Evolutionary conservation across 768 basidiomycete species (phyloP).

Genomic region (Leucosporidium creatinivorum): DNA sequence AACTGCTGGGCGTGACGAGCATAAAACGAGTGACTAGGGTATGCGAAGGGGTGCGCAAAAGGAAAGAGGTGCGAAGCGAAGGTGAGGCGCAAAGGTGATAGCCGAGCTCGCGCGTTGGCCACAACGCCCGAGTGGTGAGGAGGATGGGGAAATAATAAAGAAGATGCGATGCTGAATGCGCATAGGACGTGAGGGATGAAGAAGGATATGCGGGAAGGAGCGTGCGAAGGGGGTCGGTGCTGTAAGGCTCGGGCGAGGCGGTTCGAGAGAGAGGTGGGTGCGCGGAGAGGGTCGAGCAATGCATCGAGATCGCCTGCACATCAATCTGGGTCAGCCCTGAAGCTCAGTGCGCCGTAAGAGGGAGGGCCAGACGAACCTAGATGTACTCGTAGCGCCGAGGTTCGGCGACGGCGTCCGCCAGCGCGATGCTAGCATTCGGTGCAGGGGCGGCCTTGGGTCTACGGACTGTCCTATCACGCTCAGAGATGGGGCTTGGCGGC

Average conservation of each 20-base stretch:
- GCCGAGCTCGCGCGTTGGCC: not conserved
- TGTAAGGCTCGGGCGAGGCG: not conserved
- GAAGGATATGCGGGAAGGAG: not conserved
- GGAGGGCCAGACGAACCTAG: not conserved
- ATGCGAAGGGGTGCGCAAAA: not conserved
- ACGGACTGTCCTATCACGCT: not conserved
- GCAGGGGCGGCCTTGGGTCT: not conserved
- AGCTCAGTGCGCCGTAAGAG: not conserved
- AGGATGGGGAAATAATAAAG: slow-evolving; percentile 1
- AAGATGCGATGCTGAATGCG: not conserved
- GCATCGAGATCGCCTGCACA: too few relatives aligned
- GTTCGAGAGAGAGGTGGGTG: not conserved
- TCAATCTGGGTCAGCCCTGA: too few relatives aligned
- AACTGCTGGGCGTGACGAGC: not conserved
- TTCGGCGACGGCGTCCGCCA: not conserved
- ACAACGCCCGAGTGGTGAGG: not conserved
- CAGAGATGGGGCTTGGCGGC: not conserved
- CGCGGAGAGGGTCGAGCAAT: not conserved
- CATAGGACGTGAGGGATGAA: not conserved
- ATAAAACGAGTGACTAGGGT: not conserved
- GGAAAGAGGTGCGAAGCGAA: not conserved
- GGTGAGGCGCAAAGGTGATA: not conserved
- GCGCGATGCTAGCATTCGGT: not conserved
- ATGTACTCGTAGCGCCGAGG: slow-evolving; percentile 21
- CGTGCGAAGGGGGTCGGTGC: not conserved